Conservation (phyloP, 371 early-diverging fungal genomes). For the Haplosporangium sp. region DNA sequence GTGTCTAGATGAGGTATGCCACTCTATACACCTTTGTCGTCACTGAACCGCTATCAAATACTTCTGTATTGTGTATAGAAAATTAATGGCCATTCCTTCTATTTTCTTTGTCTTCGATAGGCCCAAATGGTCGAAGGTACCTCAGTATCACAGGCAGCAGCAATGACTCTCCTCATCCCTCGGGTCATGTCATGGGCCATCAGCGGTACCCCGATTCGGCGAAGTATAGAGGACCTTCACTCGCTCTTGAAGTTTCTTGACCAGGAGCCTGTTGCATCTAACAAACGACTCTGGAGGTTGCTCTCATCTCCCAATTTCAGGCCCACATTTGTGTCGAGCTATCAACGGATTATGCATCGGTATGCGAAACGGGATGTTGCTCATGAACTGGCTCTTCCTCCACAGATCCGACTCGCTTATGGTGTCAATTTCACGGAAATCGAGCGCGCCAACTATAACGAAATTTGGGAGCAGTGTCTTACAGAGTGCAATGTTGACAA, state of each 20-base stretch:
- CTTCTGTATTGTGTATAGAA: no score
- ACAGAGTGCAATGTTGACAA: constrained; percentile 23
- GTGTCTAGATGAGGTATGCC: constrained; percentile 61
- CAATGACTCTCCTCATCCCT: constrained; percentile 69
- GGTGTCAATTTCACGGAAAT: constrained; percentile 65
- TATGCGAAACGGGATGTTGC: constrained; percentile 64
- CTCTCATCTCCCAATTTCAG: constrained; percentile 24
- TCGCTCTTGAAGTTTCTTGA: constrained; percentile 64
- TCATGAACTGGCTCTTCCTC: constrained; percentile 68
- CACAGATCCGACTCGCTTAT: constrained; percentile 61
- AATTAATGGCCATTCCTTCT: neutral
- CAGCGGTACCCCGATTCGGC: constrained; percentile 76
- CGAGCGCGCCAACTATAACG: constrained; percentile 73
- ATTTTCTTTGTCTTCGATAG: constrained; percentile 48
- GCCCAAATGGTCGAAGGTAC: constrained; percentile 77
- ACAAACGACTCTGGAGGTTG: constrained; percentile 28
- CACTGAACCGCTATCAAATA: neutral
- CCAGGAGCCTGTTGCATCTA: constrained; percentile 47
- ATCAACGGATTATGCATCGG: constrained; percentile 64
- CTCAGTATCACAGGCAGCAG: constrained; percentile 55
- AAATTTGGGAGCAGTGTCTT: constrained; percentile 62
- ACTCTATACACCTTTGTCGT: neutral
- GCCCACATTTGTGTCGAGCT: constrained; percentile 49
- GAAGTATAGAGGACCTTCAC: constrained; percentile 62
- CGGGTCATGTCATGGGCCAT: constrained; percentile 75